Percentiles rank a stretch among this genome's conserved stretches.
Conservation (phyloP, 1,284 basidiomycete genomes). For the Spongiforma sp. region DNA sequence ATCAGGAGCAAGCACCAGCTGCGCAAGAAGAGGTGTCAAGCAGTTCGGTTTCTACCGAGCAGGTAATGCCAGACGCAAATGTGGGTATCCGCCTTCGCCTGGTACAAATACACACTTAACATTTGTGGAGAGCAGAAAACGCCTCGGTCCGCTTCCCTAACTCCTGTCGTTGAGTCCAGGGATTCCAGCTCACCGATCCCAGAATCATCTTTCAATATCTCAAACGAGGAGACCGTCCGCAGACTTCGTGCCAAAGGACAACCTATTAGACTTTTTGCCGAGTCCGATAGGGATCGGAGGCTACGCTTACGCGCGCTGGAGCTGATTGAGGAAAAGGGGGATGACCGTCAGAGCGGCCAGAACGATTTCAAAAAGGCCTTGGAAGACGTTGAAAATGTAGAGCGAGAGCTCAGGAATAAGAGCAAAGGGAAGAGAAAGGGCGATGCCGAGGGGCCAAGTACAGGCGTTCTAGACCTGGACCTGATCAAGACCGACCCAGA, state of each 20-base stretch:
- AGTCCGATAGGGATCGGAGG: constrained; percentile 92
- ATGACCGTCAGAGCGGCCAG: constrained; percentile 76
- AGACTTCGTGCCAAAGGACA: constrained; percentile 91
- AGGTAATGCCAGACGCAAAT: constrained; percentile 36
- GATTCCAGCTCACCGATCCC: constrained; percentile 56
- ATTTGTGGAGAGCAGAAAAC: constrained; percentile 55
- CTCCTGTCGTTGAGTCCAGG: constrained; percentile 39
- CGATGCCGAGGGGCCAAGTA: constrained; percentile 51
- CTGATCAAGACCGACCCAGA: constrained; percentile 94
- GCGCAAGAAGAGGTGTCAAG: constrained; percentile 41
- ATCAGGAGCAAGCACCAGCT: constrained; percentile 50
- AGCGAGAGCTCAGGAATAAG: constrained; percentile 70
- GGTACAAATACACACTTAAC: constrained; percentile 39
- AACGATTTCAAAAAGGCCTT: constrained; percentile 96
- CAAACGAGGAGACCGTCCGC: constrained; percentile 90
- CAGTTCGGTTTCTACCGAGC: constrained; percentile 23
- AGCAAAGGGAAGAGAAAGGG: constrained; percentile 72
- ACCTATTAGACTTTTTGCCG: constrained; percentile 94
- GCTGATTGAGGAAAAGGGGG: constrained; percentile 88
- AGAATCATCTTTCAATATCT: constrained; percentile 83
- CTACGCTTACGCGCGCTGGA: constrained; percentile 92
- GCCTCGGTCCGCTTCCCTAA: constrained; percentile 47
- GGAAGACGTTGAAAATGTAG: constrained; percentile 88
- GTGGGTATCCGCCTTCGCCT: constrained; percentile 43
- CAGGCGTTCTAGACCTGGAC: constrained; percentile 73